A percentile compares a stretch with the other conserved stretches of the same genome.
Conservation (phyloP, 805 yeast genomes). For the Metschnikowia lunata region DNA sequence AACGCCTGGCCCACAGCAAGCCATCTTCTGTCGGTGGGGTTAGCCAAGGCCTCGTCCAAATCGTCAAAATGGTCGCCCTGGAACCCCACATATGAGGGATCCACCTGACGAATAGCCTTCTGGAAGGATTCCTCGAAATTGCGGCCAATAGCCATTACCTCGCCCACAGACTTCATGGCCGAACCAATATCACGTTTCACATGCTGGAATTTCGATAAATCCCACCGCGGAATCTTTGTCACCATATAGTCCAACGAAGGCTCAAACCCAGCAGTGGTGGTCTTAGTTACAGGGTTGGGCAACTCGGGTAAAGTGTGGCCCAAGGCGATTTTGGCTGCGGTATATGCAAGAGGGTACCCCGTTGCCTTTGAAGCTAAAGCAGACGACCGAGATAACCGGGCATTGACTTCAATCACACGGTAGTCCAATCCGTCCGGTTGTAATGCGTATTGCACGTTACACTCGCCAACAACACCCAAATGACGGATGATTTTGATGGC, state of each 20-base stretch:
- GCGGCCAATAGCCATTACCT: slow-evolving; percentile 98
- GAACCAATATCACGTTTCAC: slow-evolving; percentile 93
- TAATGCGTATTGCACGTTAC: slow-evolving; percentile 95
- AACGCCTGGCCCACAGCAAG: slow-evolving; percentile 97
- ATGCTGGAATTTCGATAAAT: slow-evolving; percentile 89
- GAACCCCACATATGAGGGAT: slow-evolving; percentile 85
- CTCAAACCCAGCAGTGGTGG: slow-evolving; percentile 94
- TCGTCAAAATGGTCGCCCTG: slow-evolving; percentile 79
- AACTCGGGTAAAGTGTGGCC: slow-evolving; percentile 93
- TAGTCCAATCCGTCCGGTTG: slow-evolving; percentile 95
- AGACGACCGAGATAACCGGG: slow-evolving; percentile 93
- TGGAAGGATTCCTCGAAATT: slow-evolving; percentile 96
- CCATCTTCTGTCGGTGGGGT: slow-evolving; percentile 96
- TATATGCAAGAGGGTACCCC: slow-evolving; percentile 97
- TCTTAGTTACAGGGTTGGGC: slow-evolving; percentile 94
- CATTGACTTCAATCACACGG: slow-evolving; percentile 96
- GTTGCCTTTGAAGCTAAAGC: slow-evolving; percentile 98
- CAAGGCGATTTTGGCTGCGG: slow-evolving; percentile 95
- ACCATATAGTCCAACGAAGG: slow-evolving; percentile 96
- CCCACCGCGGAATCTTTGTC: slow-evolving; percentile 98
- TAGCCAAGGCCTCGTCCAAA: slow-evolving; percentile 69
- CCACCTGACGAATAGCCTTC: slow-evolving; percentile 94
- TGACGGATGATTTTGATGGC: slow-evolving; percentile 97
- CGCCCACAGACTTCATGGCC: slow-evolving; percentile 98
- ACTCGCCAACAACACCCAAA: slow-evolving; percentile 97